Conservation (phyloP, 106 monocot species). For the Dioscorea dumetorum region DNA sequence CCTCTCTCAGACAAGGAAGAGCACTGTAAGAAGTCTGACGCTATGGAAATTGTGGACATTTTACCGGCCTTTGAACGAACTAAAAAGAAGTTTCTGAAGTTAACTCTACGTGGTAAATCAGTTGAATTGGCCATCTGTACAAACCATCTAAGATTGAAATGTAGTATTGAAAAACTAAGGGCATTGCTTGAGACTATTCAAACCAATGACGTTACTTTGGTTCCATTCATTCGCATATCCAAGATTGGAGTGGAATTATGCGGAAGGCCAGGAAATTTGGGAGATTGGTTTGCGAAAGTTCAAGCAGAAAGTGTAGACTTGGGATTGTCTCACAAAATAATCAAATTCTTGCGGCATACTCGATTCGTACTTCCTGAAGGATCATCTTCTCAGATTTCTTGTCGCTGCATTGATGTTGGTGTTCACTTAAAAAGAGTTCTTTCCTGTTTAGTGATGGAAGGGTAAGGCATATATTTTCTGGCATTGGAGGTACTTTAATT, state of each 20-base stretch:
- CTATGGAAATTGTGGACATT: conserved; percentile 8
- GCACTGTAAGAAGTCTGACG: not conserved
- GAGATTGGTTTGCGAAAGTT: conserved; percentile 29
- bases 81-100: conserved; percentile 26
- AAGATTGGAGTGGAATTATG: conserved; percentile 26
- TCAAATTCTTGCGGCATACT: not conserved
- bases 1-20: conserved; percentile 38
- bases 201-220: conserved; percentile 20
- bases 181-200: conserved; percentile 38
- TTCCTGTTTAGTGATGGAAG: conserved; percentile 76
- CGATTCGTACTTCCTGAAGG: not conserved
- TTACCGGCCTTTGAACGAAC: conserved; percentile 5
- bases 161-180: conserved; percentile 42
- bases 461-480: conserved; percentile 34
- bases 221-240: conserved; percentile 63
- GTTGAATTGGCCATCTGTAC: conserved; percentile 30
- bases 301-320: conserved; percentile 46
- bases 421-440: conserved; percentile 56
- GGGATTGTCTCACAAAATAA: too few species aligned
- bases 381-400: too few species aligned
- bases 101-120: conserved; percentile 48
- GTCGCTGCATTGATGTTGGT: conserved; percentile 7
- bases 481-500: too few species aligned
- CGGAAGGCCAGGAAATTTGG: conserved; percentile 13
- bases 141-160: conserved; percentile 29